These are phyloP conservation scores for Diplodia mutila DNA, from an alignment of 2,329 filamentous ascomycete species.

Conservation along the genomic window DNA sequence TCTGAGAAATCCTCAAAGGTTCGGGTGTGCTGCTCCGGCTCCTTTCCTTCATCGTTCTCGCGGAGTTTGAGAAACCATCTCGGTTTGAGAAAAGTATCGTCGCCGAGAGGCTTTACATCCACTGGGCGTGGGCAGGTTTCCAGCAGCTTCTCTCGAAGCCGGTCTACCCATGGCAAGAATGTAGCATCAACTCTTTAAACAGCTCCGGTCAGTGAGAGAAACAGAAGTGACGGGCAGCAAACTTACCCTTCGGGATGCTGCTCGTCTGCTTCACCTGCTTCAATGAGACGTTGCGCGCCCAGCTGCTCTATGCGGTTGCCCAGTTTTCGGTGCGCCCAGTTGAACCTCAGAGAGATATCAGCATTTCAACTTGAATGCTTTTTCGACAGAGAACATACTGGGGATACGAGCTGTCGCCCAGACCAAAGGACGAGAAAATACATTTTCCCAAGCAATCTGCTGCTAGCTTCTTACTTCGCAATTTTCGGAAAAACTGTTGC, in stretches of 20 bases:
- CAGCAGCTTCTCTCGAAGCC: slow-evolving; percentile 68
- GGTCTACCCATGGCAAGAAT: slow-evolving; percentile 76
- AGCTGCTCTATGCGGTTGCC: slow-evolving; percentile 82
- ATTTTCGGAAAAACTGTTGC: slow-evolving; percentile 78
- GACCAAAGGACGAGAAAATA: slow-evolving; percentile 82
- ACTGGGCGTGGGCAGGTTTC: slow-evolving; percentile 69
- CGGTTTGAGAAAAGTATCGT: slow-evolving; percentile 73
- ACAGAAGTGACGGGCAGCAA: slow-evolving; percentile 1
- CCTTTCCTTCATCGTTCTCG: slow-evolving; percentile 26
- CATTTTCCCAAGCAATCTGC: slow-evolving; percentile 69
- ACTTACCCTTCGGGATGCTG: slow-evolving; percentile 87
- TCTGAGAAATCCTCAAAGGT: slow-evolving; percentile 13
- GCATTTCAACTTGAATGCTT: background rate
- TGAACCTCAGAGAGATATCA: slow-evolving; percentile 64
- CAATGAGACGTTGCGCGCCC: slow-evolving; percentile 75
- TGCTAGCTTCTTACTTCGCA: slow-evolving; percentile 78
- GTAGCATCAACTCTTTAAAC: slow-evolving; percentile 69
- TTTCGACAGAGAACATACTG: slow-evolving; percentile 61
- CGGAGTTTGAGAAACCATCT: slow-evolving; percentile 65
- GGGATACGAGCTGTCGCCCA: slow-evolving; percentile 92
- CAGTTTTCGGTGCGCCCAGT: slow-evolving; percentile 89
- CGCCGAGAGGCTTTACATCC: slow-evolving; percentile 70
- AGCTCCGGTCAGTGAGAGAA: slow-evolving; percentile 23
- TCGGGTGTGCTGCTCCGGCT: background rate
- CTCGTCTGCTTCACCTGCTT: slow-evolving; percentile 86